A percentile compares a stretch with the other conserved stretches of the same genome.
Conservation (phyloP, 108 stramenopile species). For the Nitzschia inconspicua region DNA sequence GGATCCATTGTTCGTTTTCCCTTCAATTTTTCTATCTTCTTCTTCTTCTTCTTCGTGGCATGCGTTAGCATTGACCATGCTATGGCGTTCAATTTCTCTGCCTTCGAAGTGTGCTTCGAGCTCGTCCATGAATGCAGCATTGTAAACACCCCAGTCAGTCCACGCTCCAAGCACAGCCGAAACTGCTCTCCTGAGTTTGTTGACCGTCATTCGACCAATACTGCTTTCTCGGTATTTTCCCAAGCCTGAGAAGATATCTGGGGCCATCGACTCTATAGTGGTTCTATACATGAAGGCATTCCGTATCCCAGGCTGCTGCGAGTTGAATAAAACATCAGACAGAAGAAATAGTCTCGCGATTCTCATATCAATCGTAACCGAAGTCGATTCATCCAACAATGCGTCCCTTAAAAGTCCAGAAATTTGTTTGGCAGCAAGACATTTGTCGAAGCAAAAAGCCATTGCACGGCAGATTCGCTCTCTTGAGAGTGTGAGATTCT, state of each 20-base stretch:
- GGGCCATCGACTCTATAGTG: constrained; percentile 77
- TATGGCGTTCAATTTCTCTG: constrained; percentile 27
- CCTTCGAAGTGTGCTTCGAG: constrained; percentile 73
- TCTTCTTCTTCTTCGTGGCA: background rate
- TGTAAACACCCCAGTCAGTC: constrained; percentile 86
- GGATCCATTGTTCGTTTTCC: background rate
- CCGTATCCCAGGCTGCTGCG: constrained; percentile 83
- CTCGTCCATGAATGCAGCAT: constrained; percentile 70
- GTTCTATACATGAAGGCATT: constrained; percentile 84
- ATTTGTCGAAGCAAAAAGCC: constrained; percentile 87
- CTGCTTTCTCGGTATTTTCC: constrained; percentile 15
- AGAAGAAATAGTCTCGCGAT: constrained; percentile 76
- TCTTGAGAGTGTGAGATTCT: constrained; percentile 51
- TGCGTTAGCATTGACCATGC: background rate
- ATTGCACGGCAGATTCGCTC: constrained; percentile 76
- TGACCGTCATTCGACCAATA: constrained; percentile 67
- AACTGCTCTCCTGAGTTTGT: constrained; percentile 66
- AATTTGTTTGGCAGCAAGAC: constrained; percentile 60
- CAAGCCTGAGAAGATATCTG: constrained; percentile 72
- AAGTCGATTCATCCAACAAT: constrained; percentile 42
- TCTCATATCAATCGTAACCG: constrained; percentile 49
- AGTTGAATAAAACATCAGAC: constrained; percentile 86
- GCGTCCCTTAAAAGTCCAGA: constrained; percentile 54
- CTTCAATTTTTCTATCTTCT: background rate
- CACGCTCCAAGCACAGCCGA: constrained; percentile 72